Evolutionary conservation across 495 filamentous ascomycete species (phyloP).

Genomic region (Penicillium manginii): DNA sequence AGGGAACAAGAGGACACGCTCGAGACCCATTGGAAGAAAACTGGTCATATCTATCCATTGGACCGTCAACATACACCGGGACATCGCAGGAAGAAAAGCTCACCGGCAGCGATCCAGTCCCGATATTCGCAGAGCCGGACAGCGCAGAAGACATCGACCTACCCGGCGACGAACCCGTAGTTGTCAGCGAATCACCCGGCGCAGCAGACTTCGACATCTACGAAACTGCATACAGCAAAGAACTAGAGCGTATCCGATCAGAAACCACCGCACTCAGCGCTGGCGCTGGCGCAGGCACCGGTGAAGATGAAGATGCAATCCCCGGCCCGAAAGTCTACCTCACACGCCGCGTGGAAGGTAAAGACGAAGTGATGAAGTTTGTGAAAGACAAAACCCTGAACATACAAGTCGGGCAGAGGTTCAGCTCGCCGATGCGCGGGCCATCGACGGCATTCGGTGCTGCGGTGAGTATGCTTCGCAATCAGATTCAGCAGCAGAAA

Average conservation of each 20-base stretch:
- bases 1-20: slow-evolving; percentile 64
- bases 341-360: slow-evolving; percentile 62
- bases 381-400: slow-evolving; percentile 36
- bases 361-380: slow-evolving; percentile 46
- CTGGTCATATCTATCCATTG: slow-evolving; percentile 74
- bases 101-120: slow-evolving; percentile 14
- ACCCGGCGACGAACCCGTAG: slow-evolving; percentile 19
- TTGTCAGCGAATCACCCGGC: slow-evolving; percentile 81
- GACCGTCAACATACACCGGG: slow-evolving; percentile 55
- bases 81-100: slow-evolving; percentile 20
- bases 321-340: slow-evolving; percentile 56
- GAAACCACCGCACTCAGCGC: slow-evolving; percentile 33
- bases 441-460: slow-evolving; percentile 21
- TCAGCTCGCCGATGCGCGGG: slow-evolving; percentile 5
- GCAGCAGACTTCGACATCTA: slow-evolving; percentile 84
- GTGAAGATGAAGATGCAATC: not conserved
- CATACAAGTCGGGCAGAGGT: slow-evolving; percentile 24
- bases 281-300: slow-evolving; percentile 1
- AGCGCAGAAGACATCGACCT: slow-evolving; percentile 22
- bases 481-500: slow-evolving; percentile 28
- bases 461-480: slow-evolving; percentile 24
- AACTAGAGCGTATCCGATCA: slow-evolving; percentile 71
- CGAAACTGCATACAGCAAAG: slow-evolving; percentile 80
- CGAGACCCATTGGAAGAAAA: slow-evolving; percentile 65
- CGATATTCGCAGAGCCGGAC: slow-evolving; percentile 33